A percentile compares a stretch with the other conserved stretches of the same genome.
Evolutionary conservation across 139 green algal genomes (phyloP).

Genomic region (Haematococcus sp.): DNA sequence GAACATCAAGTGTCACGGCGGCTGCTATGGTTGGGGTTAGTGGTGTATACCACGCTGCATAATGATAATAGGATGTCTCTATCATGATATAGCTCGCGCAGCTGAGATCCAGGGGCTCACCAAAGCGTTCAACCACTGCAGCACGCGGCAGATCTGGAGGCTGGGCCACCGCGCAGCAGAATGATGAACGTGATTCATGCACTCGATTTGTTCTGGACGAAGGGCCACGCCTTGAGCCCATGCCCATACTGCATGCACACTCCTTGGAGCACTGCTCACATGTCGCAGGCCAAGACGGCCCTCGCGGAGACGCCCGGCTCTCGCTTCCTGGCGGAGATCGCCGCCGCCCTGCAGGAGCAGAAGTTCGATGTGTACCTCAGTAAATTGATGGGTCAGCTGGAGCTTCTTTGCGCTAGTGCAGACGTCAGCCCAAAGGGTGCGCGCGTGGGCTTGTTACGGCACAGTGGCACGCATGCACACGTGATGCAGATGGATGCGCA

Average conservation of each 20-base stretch:
- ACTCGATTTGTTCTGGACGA: too few relatives aligned
- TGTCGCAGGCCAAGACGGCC: constrained; percentile 33
- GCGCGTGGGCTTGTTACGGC: too few relatives aligned
- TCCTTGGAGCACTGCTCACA: background rate
- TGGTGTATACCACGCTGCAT: background rate
- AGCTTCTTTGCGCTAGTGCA: constrained; percentile 17
- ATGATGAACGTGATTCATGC: background rate
- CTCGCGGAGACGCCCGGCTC: constrained; percentile 35
- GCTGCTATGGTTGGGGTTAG: background rate
- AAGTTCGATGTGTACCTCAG: constrained; percentile 16
- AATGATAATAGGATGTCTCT: background rate
- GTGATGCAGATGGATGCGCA: too few relatives aligned
- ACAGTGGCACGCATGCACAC: background rate
- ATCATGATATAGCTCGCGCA: background rate
- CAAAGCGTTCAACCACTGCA: background rate
- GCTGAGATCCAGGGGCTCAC: background rate
- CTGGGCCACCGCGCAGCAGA: too few relatives aligned
- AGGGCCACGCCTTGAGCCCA: background rate
- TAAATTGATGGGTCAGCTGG: constrained; percentile 7
- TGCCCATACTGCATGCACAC: background rate
- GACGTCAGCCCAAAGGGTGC: background rate
- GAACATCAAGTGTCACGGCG: too few relatives aligned
- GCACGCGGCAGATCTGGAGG: too few relatives aligned
- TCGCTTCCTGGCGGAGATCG: constrained; percentile 33
- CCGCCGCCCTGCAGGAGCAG: constrained; percentile 19